Base-by-base conservation (phyloP, 225 moss, liverwort and hornwort genomes). In the Polytrichum formosum region DNA sequence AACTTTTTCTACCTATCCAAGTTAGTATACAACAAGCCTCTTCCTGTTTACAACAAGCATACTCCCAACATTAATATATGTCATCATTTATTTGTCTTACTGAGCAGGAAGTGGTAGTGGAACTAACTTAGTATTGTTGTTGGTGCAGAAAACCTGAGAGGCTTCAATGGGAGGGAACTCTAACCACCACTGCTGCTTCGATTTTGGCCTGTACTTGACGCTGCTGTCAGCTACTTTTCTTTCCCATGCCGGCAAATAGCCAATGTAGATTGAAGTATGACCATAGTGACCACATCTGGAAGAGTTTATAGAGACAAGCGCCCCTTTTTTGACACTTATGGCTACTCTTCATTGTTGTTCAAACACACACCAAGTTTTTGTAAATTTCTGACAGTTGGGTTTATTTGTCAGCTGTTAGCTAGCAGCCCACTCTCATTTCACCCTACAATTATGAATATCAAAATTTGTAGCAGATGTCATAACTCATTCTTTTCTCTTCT, bases 1-100 rank as follows among this genome's bases (percentile, higher is more conserved):
- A 96, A 75, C 88, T 96, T 64, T 96, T 96, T 82, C 83, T 96
- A 77, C 95, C 95, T 46, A 93, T 96, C 67, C 93, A 92, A 84
- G 95, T 92, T 86, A 78, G 78, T 1, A 31, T 28, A 46, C 46
- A 46, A 46, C 3, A 7, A 31, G 31, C 31, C 7, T 7, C 5
- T 29, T 29, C 29, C 29, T 29, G 29, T 29, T 29, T 29, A 29
- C 5, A 29, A 29, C 29, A 35, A 35, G 35, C 46, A 46, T 13
- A 13, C 13, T 37, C 37, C 4, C 46, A 10, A 13, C 46, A 13
- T 46, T 13, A 46, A 46, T 1, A 13, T 46, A 46, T 46, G 46
- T 13, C 46, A 13, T 46, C 13, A 4, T 46, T 13, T 13, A 46
- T 13, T 35, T 46, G 46, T 46, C 46, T 46, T 46, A 46, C 46